Evolutionary conservation across 208 protist species (phyloP).

Genomic region (Kentomonas sorsogonicus): DNA sequence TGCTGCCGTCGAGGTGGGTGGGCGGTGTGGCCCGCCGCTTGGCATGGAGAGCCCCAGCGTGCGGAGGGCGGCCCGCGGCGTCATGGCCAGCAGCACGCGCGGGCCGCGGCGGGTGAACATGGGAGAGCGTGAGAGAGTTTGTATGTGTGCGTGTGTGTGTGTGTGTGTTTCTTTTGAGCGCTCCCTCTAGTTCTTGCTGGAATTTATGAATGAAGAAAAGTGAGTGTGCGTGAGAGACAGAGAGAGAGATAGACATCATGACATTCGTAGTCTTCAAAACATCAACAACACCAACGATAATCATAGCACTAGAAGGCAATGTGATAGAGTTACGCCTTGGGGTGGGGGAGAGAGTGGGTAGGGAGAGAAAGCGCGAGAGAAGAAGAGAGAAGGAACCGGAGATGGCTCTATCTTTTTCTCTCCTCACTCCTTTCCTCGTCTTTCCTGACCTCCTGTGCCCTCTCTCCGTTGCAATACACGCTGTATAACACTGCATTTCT

Average conservation of each 20-base stretch:
- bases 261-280: neutral
- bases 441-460: neutral
- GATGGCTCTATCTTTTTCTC: neutral
- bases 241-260: neutral
- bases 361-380: slow-evolving; percentile 7
- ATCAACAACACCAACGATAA: slow-evolving; percentile 1
- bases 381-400: neutral
- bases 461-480: neutral
- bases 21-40: too few relatives aligned
- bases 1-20: too few relatives aligned
- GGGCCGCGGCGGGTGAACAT: slow-evolving; percentile 11
- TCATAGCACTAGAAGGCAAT: neutral
- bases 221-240: neutral
- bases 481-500: neutral
- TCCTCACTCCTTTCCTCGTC: too few relatives aligned
- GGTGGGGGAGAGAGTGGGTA: neutral
- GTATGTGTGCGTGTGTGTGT: neutral
- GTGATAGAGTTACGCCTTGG: neutral
- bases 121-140: neutral
- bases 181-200: neutral
- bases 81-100: slow-evolving; percentile 32
- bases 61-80: slow-evolving; percentile 49
- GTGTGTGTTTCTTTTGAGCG: neutral
- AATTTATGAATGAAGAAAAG: neutral
- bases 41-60: slow-evolving; percentile 35